Base-by-base conservation (phyloP, 768 basidiomycete genomes). In the Amanita polypyramis region DNA sequence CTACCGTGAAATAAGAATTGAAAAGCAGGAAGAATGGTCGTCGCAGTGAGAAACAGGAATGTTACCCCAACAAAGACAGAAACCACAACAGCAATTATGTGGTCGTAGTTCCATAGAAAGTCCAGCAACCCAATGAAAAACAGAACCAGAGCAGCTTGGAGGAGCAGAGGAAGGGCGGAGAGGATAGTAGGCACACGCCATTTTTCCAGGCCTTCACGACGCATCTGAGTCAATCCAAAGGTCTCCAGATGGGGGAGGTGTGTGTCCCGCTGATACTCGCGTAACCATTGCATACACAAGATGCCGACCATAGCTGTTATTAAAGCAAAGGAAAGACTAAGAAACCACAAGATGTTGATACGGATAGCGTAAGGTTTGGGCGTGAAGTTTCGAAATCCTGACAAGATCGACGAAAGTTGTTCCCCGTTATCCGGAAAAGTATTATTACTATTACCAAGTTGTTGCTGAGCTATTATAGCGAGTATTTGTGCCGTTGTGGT, bases 121-220 rank as follows among this genome's bases (percentile, higher is more conserved):
- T 50, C 45, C 5, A 53, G 10, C 20, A 55, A 12, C 5, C 54
- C 52, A 14, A 53, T 20, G 23, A 50, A 32, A 43, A 55, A 55
- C 14, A 53, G 41, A 2, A 50, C n/a, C 2, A 55, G 34, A 5
- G 54, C 23, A 14, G 42, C 1, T 33, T 55, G 46, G 11, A 55
- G 52, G n/a, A 53, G 25, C 17, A 55, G 29, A 15, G 54, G 49
- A 2, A 53, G 52, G 1, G 37, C 17, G 11, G 27, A 25, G 10
- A 53, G 29, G 15, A 55, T 53, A 7, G 27, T 27, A 10, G 51
- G 46, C 11, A 54, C 47, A 20, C n/a, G 12, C 41, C 49, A 54
- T 15, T n/a, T 29, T 12, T 29, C 47, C n/a, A 52, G 17, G 10
- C 45, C 51, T 29, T 49, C 45, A 33, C 34, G 42, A 12, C 53